Base-by-base conservation (phyloP, 2,329 filamentous ascomycete species). In the Nemania sp. region DNA sequence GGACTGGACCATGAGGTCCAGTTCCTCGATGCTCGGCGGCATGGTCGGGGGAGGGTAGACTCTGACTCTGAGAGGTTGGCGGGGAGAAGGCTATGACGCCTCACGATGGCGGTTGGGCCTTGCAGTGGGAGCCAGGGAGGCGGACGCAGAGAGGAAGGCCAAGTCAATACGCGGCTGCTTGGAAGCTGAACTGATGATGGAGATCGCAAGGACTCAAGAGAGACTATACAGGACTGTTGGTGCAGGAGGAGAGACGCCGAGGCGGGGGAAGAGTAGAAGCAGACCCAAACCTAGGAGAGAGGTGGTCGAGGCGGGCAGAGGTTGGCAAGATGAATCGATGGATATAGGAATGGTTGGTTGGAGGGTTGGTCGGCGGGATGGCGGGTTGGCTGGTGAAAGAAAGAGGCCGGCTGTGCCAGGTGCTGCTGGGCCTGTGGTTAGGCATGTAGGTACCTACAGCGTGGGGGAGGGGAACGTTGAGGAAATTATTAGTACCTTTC, bases 1-100 rank as follows among this genome's bases (percentile, higher is more conserved):
- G 81, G 91, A 88, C 77, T 91, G 93, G 84, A 98, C 94, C 69
- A 92, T 95, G 78, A 84, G 89, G 86, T 99, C 95, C 82, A 99
- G 88, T 87, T 99, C 95, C 78, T 90, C 87, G 79, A 99, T 94
- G 73, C 90, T 82, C 76, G 86, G 81, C 76, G 86, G 81, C 87
- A 89, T 89, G 77, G 75, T 71, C 72, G 25, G 25, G 7, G 25
- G 25, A 57, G 56, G 35, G 60, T 55, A 56, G 60, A 49, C 45
- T 59, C 51, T 17, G 60, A 49, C 45, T 59, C 51, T 17, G 65
- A 50, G 64, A 64, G 59, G 54, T 53, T 49, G 54, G 51, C 60
- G 59, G 46, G 57, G 59, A 62, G 60, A 67, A 71, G 69, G 69
- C 69, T 69, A 64, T 66, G 66, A 67, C 68, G 69, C 69, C 66